Base-by-base conservation (phyloP, 2,329 filamentous ascomycete species). In the Colletotrichum tanaceti region DNA sequence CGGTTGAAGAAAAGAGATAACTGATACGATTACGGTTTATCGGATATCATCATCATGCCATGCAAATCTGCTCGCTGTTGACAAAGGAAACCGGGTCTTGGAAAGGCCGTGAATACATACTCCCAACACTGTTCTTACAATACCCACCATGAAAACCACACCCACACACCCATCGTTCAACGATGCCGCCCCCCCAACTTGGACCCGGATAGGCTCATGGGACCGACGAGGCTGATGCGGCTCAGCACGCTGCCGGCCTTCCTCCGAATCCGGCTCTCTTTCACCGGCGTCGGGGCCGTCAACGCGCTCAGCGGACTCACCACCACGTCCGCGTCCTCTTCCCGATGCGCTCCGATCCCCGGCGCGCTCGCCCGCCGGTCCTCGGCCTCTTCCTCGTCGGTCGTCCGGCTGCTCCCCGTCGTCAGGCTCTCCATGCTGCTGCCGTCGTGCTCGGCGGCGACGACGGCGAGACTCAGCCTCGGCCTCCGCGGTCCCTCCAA, bases 361-460 rank as follows among this genome's bases (percentile, higher is more conserved):
- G 73, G 24, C 22, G 66, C 74, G 54, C 73, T 75, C 13, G 73
- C 72, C 11, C 73, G 24, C 5, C 39, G 44, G 13, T 50, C 53
- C 1, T 72, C 72, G 0, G 64, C 67, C 28, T 73, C 73, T n/a
- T n/a, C n/a, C 4, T 71, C 64, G 5, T 70, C 66, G 53, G 69
- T 73, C 0, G n/a, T n/a, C n/a, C 72, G 73, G 32, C 71, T 75
- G 64, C 74, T 76, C 5, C 75, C 74, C 11, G 74, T 74, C 22
- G 75, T 76, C 73, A 77, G 74, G 70, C 73, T 75, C 44, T 75
- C 74, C 35, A 72, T 71, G 13, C 74, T 68, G 44, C 62, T 63
- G 18, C 57, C 64, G n/a, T 72, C 67, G 4, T 53, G 52, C 41
- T 65, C 55, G 18, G n/a, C n/a, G n/a, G n/a, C n/a, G n/a, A n/a